Evolutionary conservation across 441 rosid genomes (phyloP).

Genomic region (Melastoma candidum): DNA sequence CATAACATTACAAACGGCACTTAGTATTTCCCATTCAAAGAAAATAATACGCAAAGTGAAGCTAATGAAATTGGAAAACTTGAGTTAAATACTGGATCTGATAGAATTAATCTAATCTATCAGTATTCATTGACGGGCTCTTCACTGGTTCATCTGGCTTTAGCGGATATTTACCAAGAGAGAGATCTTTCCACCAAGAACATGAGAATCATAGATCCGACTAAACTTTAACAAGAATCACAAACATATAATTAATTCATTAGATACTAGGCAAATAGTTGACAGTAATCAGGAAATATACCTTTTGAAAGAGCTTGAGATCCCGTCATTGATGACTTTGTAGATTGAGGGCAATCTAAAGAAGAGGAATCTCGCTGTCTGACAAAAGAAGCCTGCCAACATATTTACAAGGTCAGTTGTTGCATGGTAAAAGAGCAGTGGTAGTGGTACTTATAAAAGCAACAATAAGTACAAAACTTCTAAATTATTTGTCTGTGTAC

Average conservation of each 20-base stretch:
- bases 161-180: background rate
- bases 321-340: slow-evolving; percentile 36
- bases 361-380: slow-evolving; percentile 45
- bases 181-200: background rate
- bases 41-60: too few relatives aligned
- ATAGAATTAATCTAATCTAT: too few relatives aligned
- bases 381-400: slow-evolving; percentile 47
- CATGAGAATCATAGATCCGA: background rate
- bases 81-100: too few relatives aligned
- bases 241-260: background rate
- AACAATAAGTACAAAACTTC: too few relatives aligned
- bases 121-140: too few relatives aligned
- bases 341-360: slow-evolving; percentile 35
- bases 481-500: too few relatives aligned
- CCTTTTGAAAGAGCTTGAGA: slow-evolving; percentile 60
- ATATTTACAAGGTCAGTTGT: slow-evolving; percentile 1
- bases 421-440: background rate
- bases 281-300: slow-evolving; percentile 15
- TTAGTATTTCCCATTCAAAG: background rate
- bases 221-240: background rate
- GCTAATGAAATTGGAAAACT: too few relatives aligned
- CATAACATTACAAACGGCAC: slow-evolving; percentile 1
- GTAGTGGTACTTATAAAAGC: background rate
- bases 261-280: background rate
- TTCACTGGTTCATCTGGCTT: background rate